Percentiles rank a stretch among this genome's conserved stretches.
Conservation (phyloP, 495 filamentous ascomycete species). For the Penicillium canariense region DNA sequence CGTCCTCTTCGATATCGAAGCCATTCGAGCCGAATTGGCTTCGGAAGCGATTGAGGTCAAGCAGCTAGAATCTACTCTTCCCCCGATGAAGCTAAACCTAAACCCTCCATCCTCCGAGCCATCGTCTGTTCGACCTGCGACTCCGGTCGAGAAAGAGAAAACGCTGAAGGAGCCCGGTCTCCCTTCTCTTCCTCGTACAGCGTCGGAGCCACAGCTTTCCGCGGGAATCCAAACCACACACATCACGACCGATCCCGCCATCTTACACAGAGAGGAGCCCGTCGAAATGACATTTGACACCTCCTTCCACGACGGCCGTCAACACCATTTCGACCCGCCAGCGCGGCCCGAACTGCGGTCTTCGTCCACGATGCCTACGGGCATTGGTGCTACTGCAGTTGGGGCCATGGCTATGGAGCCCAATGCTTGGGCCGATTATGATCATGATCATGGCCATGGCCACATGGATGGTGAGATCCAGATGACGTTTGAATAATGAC, state of each 20-base stretch:
- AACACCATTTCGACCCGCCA: constrained; percentile 17
- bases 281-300: constrained; percentile 76
- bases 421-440: constrained; percentile 84
- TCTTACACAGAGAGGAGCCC: constrained; percentile 44
- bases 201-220: constrained; percentile 28
- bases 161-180: constrained; percentile 46
- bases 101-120: constrained; percentile 31
- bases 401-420: constrained; percentile 50
- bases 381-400: constrained; percentile 25
- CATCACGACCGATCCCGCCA: constrained; percentile 19
- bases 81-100: constrained; percentile 79
- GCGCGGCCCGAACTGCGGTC: constrained; percentile 42
- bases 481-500: constrained; percentile 56
- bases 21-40: constrained; percentile 82
- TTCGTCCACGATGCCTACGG: constrained; percentile 35
- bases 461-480: constrained; percentile 53
- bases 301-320: constrained; percentile 46
- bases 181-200: constrained; percentile 30
- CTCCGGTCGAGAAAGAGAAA: constrained; percentile 44
- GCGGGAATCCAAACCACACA: constrained; percentile 19
- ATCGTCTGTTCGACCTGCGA: constrained; percentile 25
- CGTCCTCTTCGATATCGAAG: constrained; percentile 94
- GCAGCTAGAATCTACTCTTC: constrained; percentile 83
- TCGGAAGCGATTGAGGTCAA: constrained; percentile 72
- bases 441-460: constrained; percentile 46